Percentiles rank a stretch among this genome's conserved stretches.
Evolutionary conservation across 2,329 filamentous ascomycete species (phyloP).

Genomic region (Pestalotiopsis sp.): DNA sequence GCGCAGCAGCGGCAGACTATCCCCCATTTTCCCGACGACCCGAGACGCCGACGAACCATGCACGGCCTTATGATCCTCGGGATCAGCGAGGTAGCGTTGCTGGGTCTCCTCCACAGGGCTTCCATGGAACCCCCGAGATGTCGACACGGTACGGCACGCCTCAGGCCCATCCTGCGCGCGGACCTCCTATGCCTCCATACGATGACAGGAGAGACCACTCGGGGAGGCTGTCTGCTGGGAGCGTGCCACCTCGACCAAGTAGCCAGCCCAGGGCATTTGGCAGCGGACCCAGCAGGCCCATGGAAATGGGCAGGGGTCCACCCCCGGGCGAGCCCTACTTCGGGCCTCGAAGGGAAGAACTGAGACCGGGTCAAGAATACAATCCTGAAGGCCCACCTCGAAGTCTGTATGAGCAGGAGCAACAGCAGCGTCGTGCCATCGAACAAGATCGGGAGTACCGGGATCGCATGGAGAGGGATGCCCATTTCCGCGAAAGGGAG

Average conservation of each 20-base stretch:
- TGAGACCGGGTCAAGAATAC: conserved; percentile 48
- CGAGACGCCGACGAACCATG: conserved; percentile 70
- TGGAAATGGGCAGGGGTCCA: conserved; percentile 47
- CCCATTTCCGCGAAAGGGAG: conserved; percentile 49
- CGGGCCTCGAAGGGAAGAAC: conserved; percentile 49
- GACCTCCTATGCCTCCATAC: conserved; percentile 45
- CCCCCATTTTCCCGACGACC: conserved; percentile 61
- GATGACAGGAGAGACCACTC: conserved; percentile 48
- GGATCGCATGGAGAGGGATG: conserved; percentile 40
- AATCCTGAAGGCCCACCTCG: conserved; percentile 51
- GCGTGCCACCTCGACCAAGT: conserved; percentile 49
- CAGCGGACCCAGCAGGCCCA: conserved; percentile 44
- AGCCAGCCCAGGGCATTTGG: conserved; percentile 57
- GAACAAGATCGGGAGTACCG: conserved; percentile 47
- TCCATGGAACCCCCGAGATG: conserved; percentile 59
- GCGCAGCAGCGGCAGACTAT: conserved; percentile 54
- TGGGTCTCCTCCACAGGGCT: conserved; percentile 47
- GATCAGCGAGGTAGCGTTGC: conserved; percentile 44
- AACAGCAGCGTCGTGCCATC: conserved; percentile 50
- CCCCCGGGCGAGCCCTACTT: conserved; percentile 45
- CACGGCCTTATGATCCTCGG: conserved; percentile 53
- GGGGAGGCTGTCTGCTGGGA: conserved; percentile 31
- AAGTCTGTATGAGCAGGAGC: conserved; percentile 55
- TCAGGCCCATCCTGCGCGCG: conserved; percentile 55
- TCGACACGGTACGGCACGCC: conserved; percentile 60